Conservation (phyloP, 352 stramenopile genomes). For the Globisporangium irregulare region DNA sequence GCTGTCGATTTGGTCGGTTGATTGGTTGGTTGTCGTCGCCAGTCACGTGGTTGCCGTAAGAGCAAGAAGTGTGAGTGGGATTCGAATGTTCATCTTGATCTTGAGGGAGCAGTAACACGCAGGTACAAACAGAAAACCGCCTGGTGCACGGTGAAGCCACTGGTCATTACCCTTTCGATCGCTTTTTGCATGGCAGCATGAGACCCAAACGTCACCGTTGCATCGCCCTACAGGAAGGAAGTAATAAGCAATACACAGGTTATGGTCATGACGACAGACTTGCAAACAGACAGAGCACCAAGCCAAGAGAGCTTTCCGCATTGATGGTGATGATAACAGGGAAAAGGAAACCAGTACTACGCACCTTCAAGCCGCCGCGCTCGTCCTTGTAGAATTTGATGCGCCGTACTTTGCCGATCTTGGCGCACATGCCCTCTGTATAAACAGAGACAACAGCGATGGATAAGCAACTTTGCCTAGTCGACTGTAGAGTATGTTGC, state of each 20-base stretch:
- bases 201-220: slow-evolving; percentile 79
- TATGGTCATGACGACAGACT: too few relatives aligned
- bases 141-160: background rate
- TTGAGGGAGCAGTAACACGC: background rate
- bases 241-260: background rate
- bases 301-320: background rate
- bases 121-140: background rate
- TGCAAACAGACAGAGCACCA: background rate
- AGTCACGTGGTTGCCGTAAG: slow-evolving; percentile 16
- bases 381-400: slow-evolving; percentile 88
- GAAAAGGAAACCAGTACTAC: background rate
- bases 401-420: slow-evolving; percentile 77
- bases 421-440: slow-evolving; percentile 64
- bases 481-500: too few relatives aligned
- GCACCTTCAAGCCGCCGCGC: slow-evolving; percentile 68
- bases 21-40: background rate
- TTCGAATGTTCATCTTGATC: slow-evolving; percentile 10
- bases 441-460: background rate
- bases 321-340: background rate
- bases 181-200: slow-evolving; percentile 59
- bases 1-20: slow-evolving; percentile 22
- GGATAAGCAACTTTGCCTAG: background rate
- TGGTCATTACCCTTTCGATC: slow-evolving; percentile 59
- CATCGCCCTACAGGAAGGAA: slow-evolving; percentile 42
- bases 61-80: slow-evolving; percentile 23